Base-by-base conservation (phyloP, 2,329 filamentous ascomycete genomes). In the Colletotrichum sp. region DNA sequence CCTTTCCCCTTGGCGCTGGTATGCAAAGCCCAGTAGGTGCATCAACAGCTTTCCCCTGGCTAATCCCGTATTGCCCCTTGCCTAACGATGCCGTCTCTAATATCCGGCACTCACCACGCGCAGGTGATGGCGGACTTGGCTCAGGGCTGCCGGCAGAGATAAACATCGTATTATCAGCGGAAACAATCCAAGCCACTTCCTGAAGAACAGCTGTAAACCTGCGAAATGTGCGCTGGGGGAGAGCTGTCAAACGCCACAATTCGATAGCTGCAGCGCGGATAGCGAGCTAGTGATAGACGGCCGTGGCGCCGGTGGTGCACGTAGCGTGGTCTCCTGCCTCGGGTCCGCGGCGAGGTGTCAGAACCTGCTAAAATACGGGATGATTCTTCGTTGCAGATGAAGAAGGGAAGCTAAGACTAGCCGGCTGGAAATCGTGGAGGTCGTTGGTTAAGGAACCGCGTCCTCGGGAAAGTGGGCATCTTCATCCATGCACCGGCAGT, bases 41-140 rank as follows among this genome's bases (percentile, higher is more conserved):
- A 52, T 52, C 43, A 21, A 13, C 43, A 52, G 6, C 0, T 21
- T 21, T 52, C 43, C 43, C 43, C 43, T 52, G 43, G 12, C 43
- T 52, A 2, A 21, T 0, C 18, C 43, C 43, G 0, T 21, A 13
- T 24, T 0, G n/a, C n/a, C 43, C 43, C n/a, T n/a, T 48, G 39
- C 43, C 43, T 21, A 21, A 52, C 6, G 43, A 21, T 52, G 43
- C 43, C 43, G 16, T 52, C 43, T 52, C 12, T 52, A 52, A 13
- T 52, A 7, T 21, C n/a, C 10, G 43, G n/a, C 4, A 52, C 43
- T 21, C 43, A 21, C n/a, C 43, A 52, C 43, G 2, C n/a, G 43
- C n/a, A 52, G 43, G n/a, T 52, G 43, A 5, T 0, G 12, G 6
- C n/a, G n/a, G 10, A 13, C n/a, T 52, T 52, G 43, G 43, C 43